phyloP scores from a whole-genome alignment of 2,329 filamentous ascomycete species.

The Epichloe scottii region DNA sequence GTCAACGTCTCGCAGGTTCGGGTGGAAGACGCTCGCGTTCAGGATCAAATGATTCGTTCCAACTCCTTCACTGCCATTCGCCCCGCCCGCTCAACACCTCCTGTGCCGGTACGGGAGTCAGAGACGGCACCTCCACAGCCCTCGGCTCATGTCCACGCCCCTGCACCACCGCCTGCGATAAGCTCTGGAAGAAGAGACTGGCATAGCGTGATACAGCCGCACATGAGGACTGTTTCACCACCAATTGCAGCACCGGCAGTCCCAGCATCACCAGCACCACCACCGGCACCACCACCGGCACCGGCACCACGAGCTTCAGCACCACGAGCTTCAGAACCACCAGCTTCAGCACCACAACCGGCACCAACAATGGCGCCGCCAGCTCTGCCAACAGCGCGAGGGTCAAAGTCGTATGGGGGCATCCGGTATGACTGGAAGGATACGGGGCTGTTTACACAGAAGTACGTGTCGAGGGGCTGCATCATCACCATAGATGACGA shows the following conservation, averaged over 20 bases:
- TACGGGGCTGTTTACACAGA: not conserved
- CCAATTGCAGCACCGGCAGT: not conserved
- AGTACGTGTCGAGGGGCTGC: not conserved
- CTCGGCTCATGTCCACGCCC: not conserved
- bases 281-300: not conserved
- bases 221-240: not conserved
- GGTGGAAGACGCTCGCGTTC: not conserved
- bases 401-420: not conserved
- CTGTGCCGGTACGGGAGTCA: not conserved
- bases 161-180: not conserved
- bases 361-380: not conserved
- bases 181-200: not conserved
- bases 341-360: not conserved
- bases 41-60: not conserved
- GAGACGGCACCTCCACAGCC: not conserved
- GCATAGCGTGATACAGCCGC: constrained; percentile 2
- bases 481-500: constrained; percentile 2
- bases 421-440: constrained; percentile 1
- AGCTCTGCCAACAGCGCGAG: not conserved
- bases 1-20: not conserved
- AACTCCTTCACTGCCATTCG: not conserved
- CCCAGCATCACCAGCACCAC: not conserved
- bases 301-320: not conserved
- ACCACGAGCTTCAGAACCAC: not conserved
- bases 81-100: not conserved